These are phyloP conservation scores for Monosporascus ibericus DNA, from an alignment of 2,329 filamentous ascomycete species.

Conservation along the genomic window DNA sequence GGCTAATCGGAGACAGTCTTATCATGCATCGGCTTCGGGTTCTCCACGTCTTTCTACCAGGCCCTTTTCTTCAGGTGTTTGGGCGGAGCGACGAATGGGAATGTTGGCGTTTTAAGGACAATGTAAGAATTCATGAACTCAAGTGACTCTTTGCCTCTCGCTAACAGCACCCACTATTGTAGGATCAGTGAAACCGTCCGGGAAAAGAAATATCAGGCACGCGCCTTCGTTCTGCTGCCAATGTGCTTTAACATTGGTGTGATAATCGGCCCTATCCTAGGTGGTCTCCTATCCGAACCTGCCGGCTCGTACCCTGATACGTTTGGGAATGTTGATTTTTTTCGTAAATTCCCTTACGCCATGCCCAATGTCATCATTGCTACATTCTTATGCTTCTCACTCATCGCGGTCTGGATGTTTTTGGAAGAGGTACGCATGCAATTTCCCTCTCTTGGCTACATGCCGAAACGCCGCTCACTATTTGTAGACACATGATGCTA, in stretches of 20 bases:
- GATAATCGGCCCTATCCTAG: constrained; percentile 50
- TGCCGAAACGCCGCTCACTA: not conserved
- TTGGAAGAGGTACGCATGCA: constrained; percentile 42
- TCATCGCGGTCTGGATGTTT: constrained; percentile 40
- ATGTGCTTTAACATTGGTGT: constrained; percentile 70
- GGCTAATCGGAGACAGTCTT: constrained; percentile 28
- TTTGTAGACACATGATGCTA: constrained; percentile 39
- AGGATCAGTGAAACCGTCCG: constrained; percentile 39
- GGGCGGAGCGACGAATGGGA: constrained; percentile 66
- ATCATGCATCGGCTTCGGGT: constrained; percentile 64
- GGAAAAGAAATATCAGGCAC: constrained; percentile 38
- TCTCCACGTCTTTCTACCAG: constrained; percentile 55
- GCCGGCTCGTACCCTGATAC: constrained; percentile 34
- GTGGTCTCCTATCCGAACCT: constrained; percentile 40
- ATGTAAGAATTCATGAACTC: constrained; percentile 41
- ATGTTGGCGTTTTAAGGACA: constrained; percentile 68
- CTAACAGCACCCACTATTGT: constrained; percentile 1
- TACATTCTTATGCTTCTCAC: constrained; percentile 37
- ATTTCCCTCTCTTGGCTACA: too few relatives aligned
- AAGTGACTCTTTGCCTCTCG: not conserved
- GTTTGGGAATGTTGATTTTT: constrained; percentile 41
- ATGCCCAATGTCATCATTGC: constrained; percentile 48
- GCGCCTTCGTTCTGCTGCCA: constrained; percentile 37
- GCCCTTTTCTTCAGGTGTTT: constrained; percentile 59
- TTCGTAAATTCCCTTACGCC: constrained; percentile 46